phyloP scores from a whole-genome alignment of 2,329 filamentous ascomycete species.

The Monosporascus sp. region DNA sequence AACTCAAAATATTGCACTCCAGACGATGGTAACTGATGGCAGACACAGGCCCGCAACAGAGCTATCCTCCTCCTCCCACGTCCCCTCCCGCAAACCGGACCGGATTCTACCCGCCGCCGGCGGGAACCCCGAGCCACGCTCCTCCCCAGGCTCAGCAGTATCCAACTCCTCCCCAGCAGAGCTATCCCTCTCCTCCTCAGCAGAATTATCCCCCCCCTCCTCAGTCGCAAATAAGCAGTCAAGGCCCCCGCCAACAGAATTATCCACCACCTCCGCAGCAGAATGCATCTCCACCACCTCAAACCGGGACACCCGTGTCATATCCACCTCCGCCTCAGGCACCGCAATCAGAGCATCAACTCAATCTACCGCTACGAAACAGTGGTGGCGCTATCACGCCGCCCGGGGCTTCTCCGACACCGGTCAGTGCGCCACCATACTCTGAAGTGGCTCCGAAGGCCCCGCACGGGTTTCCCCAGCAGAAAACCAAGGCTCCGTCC shows the following conservation, averaged over 20 bases:
- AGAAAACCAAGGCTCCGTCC: slow-evolving; percentile 21
- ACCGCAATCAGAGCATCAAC: slow-evolving; percentile 25
- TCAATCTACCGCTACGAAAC: slow-evolving; percentile 31
- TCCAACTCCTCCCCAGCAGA: slow-evolving; percentile 26
- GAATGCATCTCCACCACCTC: slow-evolving; percentile 33
- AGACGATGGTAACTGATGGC: slow-evolving; percentile 15
- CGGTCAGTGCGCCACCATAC: slow-evolving; percentile 18
- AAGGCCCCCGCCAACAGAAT: slow-evolving; percentile 19
- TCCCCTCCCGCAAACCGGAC: slow-evolving; percentile 42
- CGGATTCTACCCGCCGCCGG: slow-evolving; percentile 41
- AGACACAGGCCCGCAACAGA: slow-evolving; percentile 28
- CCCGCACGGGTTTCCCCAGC: slow-evolving; percentile 25
- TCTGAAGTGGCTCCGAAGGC: slow-evolving; percentile 16
- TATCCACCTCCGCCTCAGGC: slow-evolving; percentile 29
- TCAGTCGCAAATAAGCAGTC: slow-evolving; percentile 2
- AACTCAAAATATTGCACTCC: slow-evolving; percentile 2
- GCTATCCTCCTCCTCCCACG: slow-evolving; percentile 42
- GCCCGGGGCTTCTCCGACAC: slow-evolving; percentile 15
- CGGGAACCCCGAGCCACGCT: slow-evolving; percentile 29
- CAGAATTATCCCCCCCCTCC: slow-evolving; percentile 14
- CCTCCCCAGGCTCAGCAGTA: slow-evolving; percentile 28
- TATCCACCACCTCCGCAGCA: slow-evolving; percentile 27
- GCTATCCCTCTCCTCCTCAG: slow-evolving; percentile 23
- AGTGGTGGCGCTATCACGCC: slow-evolving; percentile 26
- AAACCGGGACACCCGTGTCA: slow-evolving; percentile 25